phyloP scores from a whole-genome alignment of 805 yeast species.

The Lachancea mirantina region DNA sequence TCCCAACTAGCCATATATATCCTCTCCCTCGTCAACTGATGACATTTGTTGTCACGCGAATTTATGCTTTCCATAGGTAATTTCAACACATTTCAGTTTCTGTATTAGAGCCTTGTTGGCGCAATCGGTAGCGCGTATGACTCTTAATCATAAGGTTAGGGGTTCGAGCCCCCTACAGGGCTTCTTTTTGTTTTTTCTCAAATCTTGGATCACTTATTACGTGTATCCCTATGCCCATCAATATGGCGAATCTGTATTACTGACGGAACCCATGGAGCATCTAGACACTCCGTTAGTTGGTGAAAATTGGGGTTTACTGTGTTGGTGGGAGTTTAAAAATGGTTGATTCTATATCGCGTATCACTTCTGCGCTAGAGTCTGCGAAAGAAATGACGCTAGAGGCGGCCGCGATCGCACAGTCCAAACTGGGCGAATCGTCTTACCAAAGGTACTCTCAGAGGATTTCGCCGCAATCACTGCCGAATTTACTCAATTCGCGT shows the following conservation, averaged over 20 bases:
- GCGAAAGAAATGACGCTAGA: conserved; percentile 74
- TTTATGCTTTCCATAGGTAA: not conserved
- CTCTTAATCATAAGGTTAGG: conserved; percentile 17
- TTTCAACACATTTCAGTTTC: not conserved
- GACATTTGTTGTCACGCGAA: no score
- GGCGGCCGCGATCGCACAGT: conserved; percentile 75
- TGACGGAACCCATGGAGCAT: no score
- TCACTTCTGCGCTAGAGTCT: conserved; percentile 69
- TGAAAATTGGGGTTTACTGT: no score
- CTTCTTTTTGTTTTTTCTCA: conserved; percentile 5
- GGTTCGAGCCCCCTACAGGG: conserved; percentile 18
- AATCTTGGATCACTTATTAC: not conserved
- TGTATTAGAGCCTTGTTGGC: conserved; percentile 13
- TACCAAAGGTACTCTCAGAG: conserved; percentile 33
- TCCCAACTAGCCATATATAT: no score
- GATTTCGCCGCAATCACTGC: conserved; percentile 60
- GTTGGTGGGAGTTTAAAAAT: no score
- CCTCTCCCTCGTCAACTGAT: not conserved
- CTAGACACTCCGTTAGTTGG: no score
- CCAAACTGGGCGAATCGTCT: conserved; percentile 57
- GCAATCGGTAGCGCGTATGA: conserved; percentile 18
- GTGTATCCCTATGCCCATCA: not conserved
- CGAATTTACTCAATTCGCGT: conserved; percentile 58
- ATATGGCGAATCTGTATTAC: no score
- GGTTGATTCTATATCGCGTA: conserved; percentile 52